Evolutionary conservation across 331 rosid species (phyloP).

Genomic region (Malus hybrid): DNA sequence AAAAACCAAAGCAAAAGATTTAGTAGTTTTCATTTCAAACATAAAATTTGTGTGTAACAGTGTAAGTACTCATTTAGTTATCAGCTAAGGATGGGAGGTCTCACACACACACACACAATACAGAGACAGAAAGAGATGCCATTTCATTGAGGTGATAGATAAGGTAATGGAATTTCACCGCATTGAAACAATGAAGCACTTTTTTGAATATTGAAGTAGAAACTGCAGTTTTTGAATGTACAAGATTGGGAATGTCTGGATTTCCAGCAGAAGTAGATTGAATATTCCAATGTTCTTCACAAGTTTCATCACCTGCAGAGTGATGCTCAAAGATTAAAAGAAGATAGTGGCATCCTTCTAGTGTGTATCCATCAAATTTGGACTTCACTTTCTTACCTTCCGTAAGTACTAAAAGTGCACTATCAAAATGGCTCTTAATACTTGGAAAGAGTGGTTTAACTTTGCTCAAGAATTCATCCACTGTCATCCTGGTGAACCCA

Average conservation of each 20-base stretch:
- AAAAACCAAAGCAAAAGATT: neutral
- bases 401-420: conserved; percentile 12
- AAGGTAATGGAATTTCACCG: conserved; percentile 6
- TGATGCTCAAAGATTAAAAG: neutral
- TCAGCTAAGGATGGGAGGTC: neutral
- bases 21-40: neutral
- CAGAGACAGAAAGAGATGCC: neutral
- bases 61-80: neutral
- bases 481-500: conserved; percentile 24
- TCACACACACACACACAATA: neutral
- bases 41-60: neutral
- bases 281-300: conserved; percentile 33
- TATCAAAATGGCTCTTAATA: conserved; percentile 22
- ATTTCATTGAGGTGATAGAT: neutral
- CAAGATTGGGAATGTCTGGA: conserved; percentile 25
- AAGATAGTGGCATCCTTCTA: neutral
- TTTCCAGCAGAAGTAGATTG: conserved; percentile 27
- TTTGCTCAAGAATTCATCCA: conserved; percentile 16
- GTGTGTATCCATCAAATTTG: neutral
- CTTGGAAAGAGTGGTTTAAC: conserved; percentile 23
- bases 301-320: conserved; percentile 22
- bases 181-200: conserved; percentile 27
- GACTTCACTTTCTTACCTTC: conserved; percentile 12
- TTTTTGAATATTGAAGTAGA: conserved; percentile 26
- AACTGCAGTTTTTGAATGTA: conserved; percentile 21